Base-by-base conservation (phyloP, 371 early-diverging fungal genomes). In the Mortierella sp. region DNA sequence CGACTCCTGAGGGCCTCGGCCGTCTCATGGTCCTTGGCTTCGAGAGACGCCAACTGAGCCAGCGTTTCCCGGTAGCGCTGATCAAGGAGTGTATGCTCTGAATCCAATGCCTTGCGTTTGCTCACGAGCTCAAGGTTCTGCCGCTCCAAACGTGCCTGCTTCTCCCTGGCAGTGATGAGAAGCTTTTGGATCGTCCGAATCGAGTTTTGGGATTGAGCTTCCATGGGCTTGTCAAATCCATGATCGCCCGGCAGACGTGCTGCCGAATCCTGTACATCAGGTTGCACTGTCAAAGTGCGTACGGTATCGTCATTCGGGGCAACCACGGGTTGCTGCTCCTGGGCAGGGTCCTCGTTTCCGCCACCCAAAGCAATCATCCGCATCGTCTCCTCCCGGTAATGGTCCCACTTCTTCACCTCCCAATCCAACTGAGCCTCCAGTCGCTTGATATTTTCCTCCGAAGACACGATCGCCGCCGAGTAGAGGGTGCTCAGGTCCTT, bases 391-490 rank as follows among this genome's bases (percentile, higher is more conserved):
- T 73, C 51, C 48, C 71, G 76, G 32, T 85, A 85, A 60, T 75
- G 74, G 44, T 76, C 63, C 86, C 86, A 85, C 27, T 85, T 85
- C n/a, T 77, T 75, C 74, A 48, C 70, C 55, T 85, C 86, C 86
- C 86, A 85, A 32, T 85, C 86, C 51, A 85, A 56, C 29, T 49
- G 74, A 3, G 86, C 86, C 75, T 85, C 86, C 60, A 85, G 49
- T n/a, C 82, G 82, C 46, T 65, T 78, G 38, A 79, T 79, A 12
- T 76, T 68, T 68, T 82, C 77, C 41, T 65, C 70, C 0, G 86
- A 71, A 24, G 71, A 49, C 4, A 72, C 48, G 3, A 77, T 70
- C 27, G 80, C 79, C 3, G 75, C 60, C 16, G 60, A 58, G 41
- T 85, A 85, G 2, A 82, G 76, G 0, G 51, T 48, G 6, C 65